phyloP scores from a whole-genome alignment of 495 filamentous ascomycete species.

The Hypoxylon perforatum region DNA sequence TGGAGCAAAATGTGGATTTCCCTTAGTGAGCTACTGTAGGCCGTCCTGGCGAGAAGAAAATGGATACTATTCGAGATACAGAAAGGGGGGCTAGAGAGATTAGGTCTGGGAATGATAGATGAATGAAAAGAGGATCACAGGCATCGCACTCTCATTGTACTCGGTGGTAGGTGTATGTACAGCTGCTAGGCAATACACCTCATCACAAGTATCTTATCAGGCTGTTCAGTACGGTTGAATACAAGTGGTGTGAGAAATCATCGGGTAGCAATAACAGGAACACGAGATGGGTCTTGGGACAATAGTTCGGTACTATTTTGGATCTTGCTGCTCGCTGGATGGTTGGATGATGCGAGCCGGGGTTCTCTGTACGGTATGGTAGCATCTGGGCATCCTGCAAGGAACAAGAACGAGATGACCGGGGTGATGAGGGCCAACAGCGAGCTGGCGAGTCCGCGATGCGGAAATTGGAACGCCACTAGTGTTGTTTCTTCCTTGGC shows the following conservation, averaged over 20 bases:
- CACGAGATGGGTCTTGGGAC: slow-evolving; percentile 43
- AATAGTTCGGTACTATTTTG: slow-evolving; percentile 42
- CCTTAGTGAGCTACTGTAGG: slow-evolving; percentile 30
- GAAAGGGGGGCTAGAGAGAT: background rate
- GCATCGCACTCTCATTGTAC: background rate
- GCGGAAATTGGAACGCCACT: slow-evolving; percentile 46
- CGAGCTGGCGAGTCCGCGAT: slow-evolving; percentile 18
- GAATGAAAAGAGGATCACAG: too few species aligned
- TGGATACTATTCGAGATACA: background rate
- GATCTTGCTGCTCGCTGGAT: slow-evolving; percentile 21
- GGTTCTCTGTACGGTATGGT: slow-evolving; percentile 25
- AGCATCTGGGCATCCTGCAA: slow-evolving; percentile 40
- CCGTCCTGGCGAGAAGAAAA: slow-evolving; percentile 1
- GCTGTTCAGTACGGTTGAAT: slow-evolving; percentile 15
- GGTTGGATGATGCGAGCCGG: slow-evolving; percentile 37
- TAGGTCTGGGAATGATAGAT: too few species aligned
- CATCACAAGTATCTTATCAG: slow-evolving; percentile 13
- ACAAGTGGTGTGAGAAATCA: slow-evolving; percentile 28
- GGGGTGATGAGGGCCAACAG: slow-evolving; percentile 22
- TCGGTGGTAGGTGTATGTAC: background rate
- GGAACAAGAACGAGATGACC: slow-evolving; percentile 32
- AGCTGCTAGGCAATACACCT: slow-evolving; percentile 28
- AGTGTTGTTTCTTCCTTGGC: slow-evolving; percentile 31
- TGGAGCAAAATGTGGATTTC: slow-evolving; percentile 29
- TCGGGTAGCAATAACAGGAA: slow-evolving; percentile 34